phyloP scores from a whole-genome alignment of 148 eudicot genomes.

The Fagopyrum tataricum region DNA sequence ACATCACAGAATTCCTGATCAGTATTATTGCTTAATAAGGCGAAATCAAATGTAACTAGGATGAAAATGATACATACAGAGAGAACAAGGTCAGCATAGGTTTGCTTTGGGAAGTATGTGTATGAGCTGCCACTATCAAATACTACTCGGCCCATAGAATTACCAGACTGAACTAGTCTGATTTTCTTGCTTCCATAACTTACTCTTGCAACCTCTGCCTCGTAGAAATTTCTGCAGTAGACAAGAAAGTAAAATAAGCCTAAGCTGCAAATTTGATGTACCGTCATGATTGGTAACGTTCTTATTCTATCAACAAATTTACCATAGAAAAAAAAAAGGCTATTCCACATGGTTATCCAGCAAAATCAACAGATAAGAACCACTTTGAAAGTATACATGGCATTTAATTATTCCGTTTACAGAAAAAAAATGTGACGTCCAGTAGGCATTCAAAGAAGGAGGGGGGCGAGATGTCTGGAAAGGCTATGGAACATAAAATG shows the following conservation, averaged over 20 bases:
- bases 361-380: not conserved
- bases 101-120: slow-evolving; percentile 44
- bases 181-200: slow-evolving; percentile 36
- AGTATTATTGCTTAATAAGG: not conserved
- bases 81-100: slow-evolving; percentile 36
- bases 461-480: too few species aligned
- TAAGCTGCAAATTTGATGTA: not conserved
- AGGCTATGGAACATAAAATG: not conserved
- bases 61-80: slow-evolving; percentile 27
- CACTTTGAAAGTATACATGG: not conserved
- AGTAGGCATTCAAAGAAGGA: not conserved
- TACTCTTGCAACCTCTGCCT: slow-evolving; percentile 28
- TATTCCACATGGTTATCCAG: not conserved
- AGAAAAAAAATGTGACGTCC: not conserved
- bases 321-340: not conserved
- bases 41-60: not conserved
- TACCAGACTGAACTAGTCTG: slow-evolving; percentile 21
- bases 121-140: slow-evolving; percentile 65
- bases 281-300: not conserved
- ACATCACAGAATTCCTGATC: slow-evolving; percentile 8
- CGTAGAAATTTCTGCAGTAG: slow-evolving; percentile 35
- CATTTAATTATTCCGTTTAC: not conserved
- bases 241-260: not conserved
- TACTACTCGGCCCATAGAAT: slow-evolving; percentile 24
- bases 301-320: not conserved